A percentile compares a stretch with the other conserved stretches of the same genome.
These are phyloP conservation scores for Fusarium irregulare DNA, from an alignment of 2,329 filamentous ascomycete genomes.

Conservation along the genomic window DNA sequence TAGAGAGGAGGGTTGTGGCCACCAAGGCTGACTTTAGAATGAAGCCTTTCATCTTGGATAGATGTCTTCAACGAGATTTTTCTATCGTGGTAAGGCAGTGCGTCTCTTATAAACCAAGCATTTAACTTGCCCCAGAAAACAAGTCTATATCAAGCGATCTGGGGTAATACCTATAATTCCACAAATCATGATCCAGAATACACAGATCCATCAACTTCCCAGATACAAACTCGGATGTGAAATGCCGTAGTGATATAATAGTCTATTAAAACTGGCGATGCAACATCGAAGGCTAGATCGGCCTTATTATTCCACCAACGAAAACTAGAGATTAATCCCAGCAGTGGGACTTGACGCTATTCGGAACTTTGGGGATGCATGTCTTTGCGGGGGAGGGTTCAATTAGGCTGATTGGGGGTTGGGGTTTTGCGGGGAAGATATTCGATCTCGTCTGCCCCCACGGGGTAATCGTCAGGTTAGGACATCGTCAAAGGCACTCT, in stretches of 20 bases:
- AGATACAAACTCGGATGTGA: slow-evolving; percentile 1
- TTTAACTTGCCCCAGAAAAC: background rate
- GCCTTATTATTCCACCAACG: slow-evolving; percentile 17
- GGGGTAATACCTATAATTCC: background rate
- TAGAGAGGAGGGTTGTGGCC: background rate
- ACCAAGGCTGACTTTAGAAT: too few species aligned
- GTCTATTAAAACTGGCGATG: background rate
- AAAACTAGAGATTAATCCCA: background rate
- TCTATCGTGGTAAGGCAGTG: background rate
- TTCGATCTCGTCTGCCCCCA: background rate
- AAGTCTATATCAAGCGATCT: background rate
- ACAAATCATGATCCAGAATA: slow-evolving; percentile 11
- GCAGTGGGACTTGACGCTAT: background rate
- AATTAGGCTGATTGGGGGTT: slow-evolving; percentile 5
- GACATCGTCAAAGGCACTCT: background rate
- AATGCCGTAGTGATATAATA: slow-evolving; percentile 9
- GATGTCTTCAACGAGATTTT: too few species aligned
- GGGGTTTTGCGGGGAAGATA: slow-evolving; percentile 23
- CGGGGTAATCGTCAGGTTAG: background rate
- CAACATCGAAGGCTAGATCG: slow-evolving; percentile 11
- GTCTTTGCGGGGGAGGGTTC: background rate
- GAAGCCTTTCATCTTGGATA: background rate
- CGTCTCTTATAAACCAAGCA: background rate
- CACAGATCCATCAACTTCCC: background rate
- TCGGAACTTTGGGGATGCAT: slow-evolving; percentile 5